Conservation (phyloP, 441 rosid genomes). For the Populus trichocarpa region DNA sequence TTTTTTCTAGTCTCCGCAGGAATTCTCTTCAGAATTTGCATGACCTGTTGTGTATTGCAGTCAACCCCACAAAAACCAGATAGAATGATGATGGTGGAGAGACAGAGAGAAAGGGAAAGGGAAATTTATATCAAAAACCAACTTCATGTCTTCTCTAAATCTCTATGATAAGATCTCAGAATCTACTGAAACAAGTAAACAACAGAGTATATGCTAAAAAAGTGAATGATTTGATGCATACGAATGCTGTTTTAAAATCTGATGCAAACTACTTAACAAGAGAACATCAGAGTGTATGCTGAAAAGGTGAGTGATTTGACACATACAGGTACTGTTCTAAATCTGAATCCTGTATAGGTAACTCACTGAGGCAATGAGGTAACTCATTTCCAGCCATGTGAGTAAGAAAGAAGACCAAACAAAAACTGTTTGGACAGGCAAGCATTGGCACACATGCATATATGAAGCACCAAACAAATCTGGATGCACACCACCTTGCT, state of each 20-base stretch:
- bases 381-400: neutral
- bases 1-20: conserved; percentile 64
- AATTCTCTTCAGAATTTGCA: conserved; percentile 74
- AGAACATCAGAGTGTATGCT: neutral
- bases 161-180: neutral
- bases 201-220: neutral
- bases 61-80: neutral
- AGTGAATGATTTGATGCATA: neutral
- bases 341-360: neutral
- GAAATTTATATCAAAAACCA: no score
- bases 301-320: neutral
- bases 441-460: neutral
- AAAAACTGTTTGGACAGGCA: neutral
- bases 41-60: conserved; percentile 42
- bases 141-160: no score
- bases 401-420: neutral
- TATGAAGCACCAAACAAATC: neutral
- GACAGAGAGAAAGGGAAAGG: no score
- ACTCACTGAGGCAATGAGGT: neutral
- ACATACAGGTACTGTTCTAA: neutral
- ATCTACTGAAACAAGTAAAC: neutral
- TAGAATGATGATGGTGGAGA: no score
- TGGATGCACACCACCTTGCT: neutral
- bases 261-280: neutral
- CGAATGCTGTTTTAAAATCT: neutral